Base-by-base conservation (phyloP, 192 early-diverging fungal species). In the Endogone sp. region DNA sequence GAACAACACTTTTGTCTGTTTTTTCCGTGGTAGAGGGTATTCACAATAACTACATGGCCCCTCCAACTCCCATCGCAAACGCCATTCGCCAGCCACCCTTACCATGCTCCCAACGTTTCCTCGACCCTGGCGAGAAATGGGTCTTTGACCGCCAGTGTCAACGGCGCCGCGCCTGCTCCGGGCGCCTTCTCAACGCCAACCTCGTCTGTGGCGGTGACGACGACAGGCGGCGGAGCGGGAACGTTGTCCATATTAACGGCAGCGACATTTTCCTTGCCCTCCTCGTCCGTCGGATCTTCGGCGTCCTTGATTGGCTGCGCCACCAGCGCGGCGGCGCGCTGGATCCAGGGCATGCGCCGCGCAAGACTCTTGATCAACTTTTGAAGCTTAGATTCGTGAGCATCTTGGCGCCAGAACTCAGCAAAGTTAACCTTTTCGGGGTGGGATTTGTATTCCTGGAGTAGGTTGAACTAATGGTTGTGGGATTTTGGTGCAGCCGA, bases 371-470 rank as follows among this genome's bases (percentile, higher is more conserved):
- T 86, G 26, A 86, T 79, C 78, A 93, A 82, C 66, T 93, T 93
- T 27, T 88, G 78, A 31, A 88, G 80, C 57, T 86, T 86, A 23
- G 85, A 86, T 68, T 93, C 91, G 2, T 77, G 77, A 4, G 82
- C 84, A 28, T 88, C 88, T 55, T 87, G 88, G 27, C 89, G 84
- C 91, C 91, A 93, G 26, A 82, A 86, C 71, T 93, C 91, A 30
- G 81, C 80, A 54, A 93, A 86, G 28, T 82, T 75, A 1, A 87
- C 86, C 25, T 78, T 79, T 69, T 93, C 85, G 24, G 81, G 70
- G 3, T 85, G 84, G 22, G 75, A 60, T 26, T 80, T 69, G 64
- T 88, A 84, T 56, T 75, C 77, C 63, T 86, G 81, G 20, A 90
- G 69, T 22, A 93, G 80, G 32, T 77, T 68, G 27, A 87, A 73